Conservation (phyloP, 139 green algal genomes). For the Coelastrella sp. region DNA sequence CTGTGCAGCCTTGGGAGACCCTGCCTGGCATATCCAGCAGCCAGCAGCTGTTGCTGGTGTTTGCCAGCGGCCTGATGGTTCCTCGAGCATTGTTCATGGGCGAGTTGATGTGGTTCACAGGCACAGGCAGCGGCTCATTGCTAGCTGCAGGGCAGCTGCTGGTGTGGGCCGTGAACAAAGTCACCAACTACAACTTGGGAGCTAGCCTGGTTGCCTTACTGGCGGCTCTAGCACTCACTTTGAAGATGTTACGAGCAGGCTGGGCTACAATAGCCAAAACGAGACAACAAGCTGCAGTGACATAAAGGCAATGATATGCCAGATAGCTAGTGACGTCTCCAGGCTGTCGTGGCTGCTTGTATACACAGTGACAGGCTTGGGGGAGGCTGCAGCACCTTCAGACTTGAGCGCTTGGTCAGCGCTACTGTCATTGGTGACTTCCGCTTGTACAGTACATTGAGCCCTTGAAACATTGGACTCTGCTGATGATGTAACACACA, state of each 20-base stretch:
- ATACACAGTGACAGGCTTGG: too few relatives aligned
- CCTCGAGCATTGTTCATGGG: slow-evolving; percentile 83
- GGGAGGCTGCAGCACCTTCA: too few relatives aligned
- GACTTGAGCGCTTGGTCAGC: too few relatives aligned
- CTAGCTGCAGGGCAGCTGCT: slow-evolving; percentile 34
- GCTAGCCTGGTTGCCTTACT: neutral
- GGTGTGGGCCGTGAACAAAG: slow-evolving; percentile 1
- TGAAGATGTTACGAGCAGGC: neutral
- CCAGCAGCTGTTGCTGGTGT: slow-evolving; percentile 83
- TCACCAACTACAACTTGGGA: neutral
- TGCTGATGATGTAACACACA: neutral
- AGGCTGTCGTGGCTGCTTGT: too few relatives aligned
- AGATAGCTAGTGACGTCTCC: too few relatives aligned
- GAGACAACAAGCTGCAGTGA: neutral
- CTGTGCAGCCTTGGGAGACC: slow-evolving; percentile 74
- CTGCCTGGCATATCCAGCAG: slow-evolving; percentile 66
- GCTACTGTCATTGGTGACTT: too few relatives aligned
- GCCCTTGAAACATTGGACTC: too few relatives aligned
- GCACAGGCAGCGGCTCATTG: slow-evolving; percentile 49
- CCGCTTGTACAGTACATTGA: too few relatives aligned
- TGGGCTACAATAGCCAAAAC: neutral
- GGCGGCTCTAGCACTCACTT: neutral
- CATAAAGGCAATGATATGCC: neutral
- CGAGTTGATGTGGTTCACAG: slow-evolving; percentile 90
- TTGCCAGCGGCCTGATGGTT: slow-evolving; percentile 92